These are phyloP conservation scores for Neurospora intermedia DNA, from an alignment of 495 filamentous ascomycete species.

Conservation along the genomic window DNA sequence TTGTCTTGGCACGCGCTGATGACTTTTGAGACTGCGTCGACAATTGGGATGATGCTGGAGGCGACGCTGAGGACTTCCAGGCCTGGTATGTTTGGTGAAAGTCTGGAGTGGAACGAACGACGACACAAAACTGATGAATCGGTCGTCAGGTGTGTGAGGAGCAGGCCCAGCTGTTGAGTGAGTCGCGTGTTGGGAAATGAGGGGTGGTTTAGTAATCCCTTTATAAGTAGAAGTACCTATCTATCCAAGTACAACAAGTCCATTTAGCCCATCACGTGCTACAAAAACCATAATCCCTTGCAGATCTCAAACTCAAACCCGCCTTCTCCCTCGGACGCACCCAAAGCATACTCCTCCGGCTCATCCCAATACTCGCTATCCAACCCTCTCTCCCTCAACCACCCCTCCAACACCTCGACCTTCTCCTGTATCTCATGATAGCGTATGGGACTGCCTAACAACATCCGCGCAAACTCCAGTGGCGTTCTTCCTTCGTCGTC, in stretches of 20 bases:
- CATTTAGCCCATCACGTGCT: neutral
- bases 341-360: neutral
- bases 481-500: neutral
- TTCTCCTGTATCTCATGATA: neutral
- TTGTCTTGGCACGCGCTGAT: too few species aligned
- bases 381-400: neutral
- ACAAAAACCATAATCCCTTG: neutral
- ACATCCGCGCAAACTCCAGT: neutral
- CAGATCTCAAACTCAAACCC: neutral
- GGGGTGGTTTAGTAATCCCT: too few species aligned
- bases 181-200: too few species aligned
- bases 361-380: neutral
- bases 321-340: neutral
- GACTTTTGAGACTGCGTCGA: too few species aligned
- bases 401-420: neutral
- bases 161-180: too few species aligned
- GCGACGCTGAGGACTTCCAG: too few species aligned
- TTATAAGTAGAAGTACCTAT: too few species aligned
- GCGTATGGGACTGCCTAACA: neutral
- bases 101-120: too few species aligned
- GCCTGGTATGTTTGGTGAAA: too few species aligned
- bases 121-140: too few species aligned
- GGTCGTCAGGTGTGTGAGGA: too few species aligned
- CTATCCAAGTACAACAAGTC: neutral
- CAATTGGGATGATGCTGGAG: too few species aligned